Percentiles rank a stretch among this genome's conserved stretches.
Evolutionary conservation across 371 early-diverging fungal species (phyloP).

Genomic region (Zychaea mexicana): DNA sequence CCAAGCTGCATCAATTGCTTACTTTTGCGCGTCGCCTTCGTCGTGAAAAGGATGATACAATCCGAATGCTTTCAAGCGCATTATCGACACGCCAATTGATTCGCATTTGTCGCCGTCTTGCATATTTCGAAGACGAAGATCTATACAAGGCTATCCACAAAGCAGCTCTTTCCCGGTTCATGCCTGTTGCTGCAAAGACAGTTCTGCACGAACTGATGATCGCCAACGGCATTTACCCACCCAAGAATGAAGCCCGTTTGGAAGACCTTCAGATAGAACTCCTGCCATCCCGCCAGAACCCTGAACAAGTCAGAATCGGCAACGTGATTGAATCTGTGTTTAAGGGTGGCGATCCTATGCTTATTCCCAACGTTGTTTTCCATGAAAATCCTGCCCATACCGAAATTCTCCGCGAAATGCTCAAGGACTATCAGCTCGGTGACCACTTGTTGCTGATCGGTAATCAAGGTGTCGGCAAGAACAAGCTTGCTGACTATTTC

Average conservation of each 20-base stretch:
- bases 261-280: slow-evolving; percentile 59
- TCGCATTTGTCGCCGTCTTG: slow-evolving; percentile 74
- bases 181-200: slow-evolving; percentile 71
- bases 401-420: slow-evolving; percentile 69
- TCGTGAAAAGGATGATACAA: slow-evolving; percentile 67
- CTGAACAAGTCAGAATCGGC: slow-evolving; percentile 60
- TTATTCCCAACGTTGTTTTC: slow-evolving; percentile 75
- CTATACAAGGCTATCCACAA: slow-evolving; percentile 73
- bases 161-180: slow-evolving; percentile 74
- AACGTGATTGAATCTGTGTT: slow-evolving; percentile 57
- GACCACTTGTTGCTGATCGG: slow-evolving; percentile 77
- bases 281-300: slow-evolving; percentile 51
- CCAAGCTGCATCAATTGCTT: slow-evolving; percentile 57
- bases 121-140: slow-evolving; percentile 71
- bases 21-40: slow-evolving; percentile 68
- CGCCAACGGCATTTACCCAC: slow-evolving; percentile 60
- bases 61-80: slow-evolving; percentile 63
- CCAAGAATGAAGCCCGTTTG: slow-evolving; percentile 31
- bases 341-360: slow-evolving; percentile 62
- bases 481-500: slow-evolving; percentile 80
- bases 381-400: slow-evolving; percentile 80
- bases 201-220: slow-evolving; percentile 69
- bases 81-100: slow-evolving; percentile 79
- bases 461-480: slow-evolving; percentile 90
- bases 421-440: slow-evolving; percentile 69